Evolutionary conservation across 2,329 filamentous ascomycete species (phyloP).

Genomic region (Cordyceps javanica): DNA sequence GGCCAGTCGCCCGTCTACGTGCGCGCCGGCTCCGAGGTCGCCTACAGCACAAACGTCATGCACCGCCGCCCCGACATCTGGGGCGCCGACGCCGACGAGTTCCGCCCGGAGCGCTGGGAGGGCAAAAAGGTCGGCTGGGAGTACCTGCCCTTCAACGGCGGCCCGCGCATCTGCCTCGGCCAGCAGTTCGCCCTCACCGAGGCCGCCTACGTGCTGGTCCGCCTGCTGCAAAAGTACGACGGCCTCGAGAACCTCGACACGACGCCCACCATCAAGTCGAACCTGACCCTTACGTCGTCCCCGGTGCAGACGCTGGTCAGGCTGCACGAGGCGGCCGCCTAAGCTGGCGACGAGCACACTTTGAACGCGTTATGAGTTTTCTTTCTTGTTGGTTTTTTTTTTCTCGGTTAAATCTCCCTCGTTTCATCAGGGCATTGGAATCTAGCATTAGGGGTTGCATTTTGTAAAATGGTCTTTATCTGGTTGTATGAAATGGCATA

Average conservation of each 20-base stretch:
- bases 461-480: neutral
- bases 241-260: neutral
- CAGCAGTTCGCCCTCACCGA: conserved; percentile 71
- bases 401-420: neutral
- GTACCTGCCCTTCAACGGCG: conserved; percentile 31
- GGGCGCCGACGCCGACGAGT: conserved; percentile 29
- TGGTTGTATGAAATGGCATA: neutral
- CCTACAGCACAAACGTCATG: conserved; percentile 20
- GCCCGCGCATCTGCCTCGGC: conserved; percentile 53
- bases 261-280: neutral
- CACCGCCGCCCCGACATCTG: conserved; percentile 30
- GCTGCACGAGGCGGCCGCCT: neutral
- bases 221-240: conserved; percentile 53
- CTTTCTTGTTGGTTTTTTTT: neutral
- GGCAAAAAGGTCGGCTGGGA: conserved; percentile 24
- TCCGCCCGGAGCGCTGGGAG: conserved; percentile 33
- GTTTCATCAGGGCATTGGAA: neutral
- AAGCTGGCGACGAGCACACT: neutral
- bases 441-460: neutral
- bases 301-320: neutral
- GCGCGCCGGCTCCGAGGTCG: conserved; percentile 25
- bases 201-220: conserved; percentile 60
- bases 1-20: conserved; percentile 24
- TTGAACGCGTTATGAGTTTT: neutral
- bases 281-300: neutral